Percentiles rank a stretch among this genome's conserved stretches.
phyloP scores from a whole-genome alignment of 2,329 filamentous ascomycete species.

The Fusarium agapanthi region DNA sequence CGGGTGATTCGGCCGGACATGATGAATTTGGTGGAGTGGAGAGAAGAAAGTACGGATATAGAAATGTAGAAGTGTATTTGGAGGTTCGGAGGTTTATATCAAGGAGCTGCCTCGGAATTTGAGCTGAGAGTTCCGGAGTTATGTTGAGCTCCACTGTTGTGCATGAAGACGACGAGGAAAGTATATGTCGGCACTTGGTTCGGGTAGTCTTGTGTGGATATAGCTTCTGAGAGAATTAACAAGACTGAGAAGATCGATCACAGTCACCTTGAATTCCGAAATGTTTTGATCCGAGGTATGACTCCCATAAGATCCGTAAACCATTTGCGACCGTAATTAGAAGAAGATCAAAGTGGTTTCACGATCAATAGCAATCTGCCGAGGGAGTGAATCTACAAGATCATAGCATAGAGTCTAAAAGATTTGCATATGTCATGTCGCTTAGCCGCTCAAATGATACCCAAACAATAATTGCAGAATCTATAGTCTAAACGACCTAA shows the following conservation, averaged over 20 bases:
- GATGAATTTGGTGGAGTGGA: neutral
- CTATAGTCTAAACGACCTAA: neutral
- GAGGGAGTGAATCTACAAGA: too few relatives aligned
- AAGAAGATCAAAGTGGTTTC: accelerated
- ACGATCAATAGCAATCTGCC: accelerated
- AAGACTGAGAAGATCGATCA: accelerated
- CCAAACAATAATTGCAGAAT: neutral
- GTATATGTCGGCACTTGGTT: neutral
- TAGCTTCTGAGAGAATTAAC: accelerated
- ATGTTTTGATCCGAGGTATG: accelerated
- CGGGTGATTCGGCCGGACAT: slow-evolving; percentile 38
- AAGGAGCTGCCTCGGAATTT: neutral
- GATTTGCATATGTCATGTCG: accelerated
- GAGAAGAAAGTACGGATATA: neutral
- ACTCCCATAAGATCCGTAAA: accelerated
- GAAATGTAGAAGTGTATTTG: accelerated
- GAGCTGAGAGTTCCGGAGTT: neutral
- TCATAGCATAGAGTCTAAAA: accelerated
- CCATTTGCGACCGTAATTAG: accelerated
- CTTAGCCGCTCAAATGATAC: accelerated
- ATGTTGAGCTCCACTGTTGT: neutral
- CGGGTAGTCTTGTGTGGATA: neutral
- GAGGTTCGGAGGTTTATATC: neutral
- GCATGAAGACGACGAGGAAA: neutral
- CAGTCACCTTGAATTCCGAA: accelerated